Evolutionary conservation across 495 filamentous ascomycete genomes (phyloP).

Genomic region (Gamarada debralockiae): DNA sequence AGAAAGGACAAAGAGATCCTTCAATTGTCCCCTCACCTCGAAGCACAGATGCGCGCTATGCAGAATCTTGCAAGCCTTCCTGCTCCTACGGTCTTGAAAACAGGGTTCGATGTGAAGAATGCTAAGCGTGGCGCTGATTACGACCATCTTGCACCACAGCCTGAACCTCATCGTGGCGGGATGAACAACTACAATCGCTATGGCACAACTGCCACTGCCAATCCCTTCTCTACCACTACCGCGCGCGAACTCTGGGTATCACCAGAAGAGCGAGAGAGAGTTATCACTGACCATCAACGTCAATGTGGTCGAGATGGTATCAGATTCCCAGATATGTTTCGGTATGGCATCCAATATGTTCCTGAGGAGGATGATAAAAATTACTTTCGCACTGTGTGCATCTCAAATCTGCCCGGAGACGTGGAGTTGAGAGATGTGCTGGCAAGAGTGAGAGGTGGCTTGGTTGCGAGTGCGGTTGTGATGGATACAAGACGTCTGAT

Average conservation of each 20-base stretch:
- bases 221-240: not conserved
- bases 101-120: not conserved
- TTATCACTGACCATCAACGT: not conserved
- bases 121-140: not conserved
- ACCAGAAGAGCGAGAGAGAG: not conserved
- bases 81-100: not conserved
- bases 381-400: slow-evolving; percentile 10
- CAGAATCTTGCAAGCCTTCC: not conserved
- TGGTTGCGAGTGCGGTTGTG: slow-evolving; percentile 10
- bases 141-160: not conserved
- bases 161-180: too few relatives aligned
- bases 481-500: slow-evolving; percentile 4
- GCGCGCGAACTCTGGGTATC: not conserved
- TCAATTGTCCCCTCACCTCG: not conserved
- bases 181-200: too few relatives aligned
- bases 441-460: slow-evolving; percentile 13
- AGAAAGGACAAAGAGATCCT: not conserved
- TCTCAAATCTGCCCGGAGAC: slow-evolving; percentile 10
- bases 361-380: slow-evolving; percentile 9
- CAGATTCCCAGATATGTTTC: slow-evolving; percentile 14
- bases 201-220: not conserved
- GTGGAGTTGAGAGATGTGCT: slow-evolving; percentile 17
- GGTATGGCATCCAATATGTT: slow-evolving; percentile 13
- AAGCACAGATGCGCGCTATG: slow-evolving; percentile 2
- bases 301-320: not conserved